phyloP scores from a whole-genome alignment of 257 asterid species.

The Dorcoceras hygrometricum region DNA sequence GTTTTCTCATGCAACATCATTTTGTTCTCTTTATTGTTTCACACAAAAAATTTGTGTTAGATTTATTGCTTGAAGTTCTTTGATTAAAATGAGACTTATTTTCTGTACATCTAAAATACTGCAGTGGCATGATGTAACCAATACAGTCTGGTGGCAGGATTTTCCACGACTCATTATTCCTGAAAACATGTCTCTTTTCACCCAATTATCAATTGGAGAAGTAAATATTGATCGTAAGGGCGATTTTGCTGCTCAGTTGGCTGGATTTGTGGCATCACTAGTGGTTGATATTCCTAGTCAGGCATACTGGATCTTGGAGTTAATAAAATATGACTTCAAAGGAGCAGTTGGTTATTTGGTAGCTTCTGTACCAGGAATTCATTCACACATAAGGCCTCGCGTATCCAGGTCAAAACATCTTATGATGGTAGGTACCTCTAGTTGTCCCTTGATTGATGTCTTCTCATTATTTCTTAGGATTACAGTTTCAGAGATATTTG shows the following conservation, averaged over 20 bases:
- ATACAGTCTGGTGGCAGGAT: slow-evolving; percentile 97
- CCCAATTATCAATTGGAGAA: slow-evolving; percentile 47
- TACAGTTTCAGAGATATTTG: slow-evolving; percentile 2
- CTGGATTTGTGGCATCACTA: slow-evolving; percentile 75
- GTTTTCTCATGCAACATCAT: slow-evolving; percentile 5
- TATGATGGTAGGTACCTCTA: slow-evolving; percentile 49
- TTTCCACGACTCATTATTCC: slow-evolving; percentile 60
- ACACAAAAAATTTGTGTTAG: slow-evolving; percentile 3
- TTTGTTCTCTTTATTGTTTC: slow-evolving; percentile 4
- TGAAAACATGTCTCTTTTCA: slow-evolving; percentile 58
- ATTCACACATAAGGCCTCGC: slow-evolving; percentile 47
- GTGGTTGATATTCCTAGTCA: slow-evolving; percentile 74
- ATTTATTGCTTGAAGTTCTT: not conserved
- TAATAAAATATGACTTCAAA: slow-evolving; percentile 60
- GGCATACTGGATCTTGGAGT: slow-evolving; percentile 76
- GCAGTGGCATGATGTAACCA: slow-evolving; percentile 84
- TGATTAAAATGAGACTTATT: slow-evolving; percentile 9
- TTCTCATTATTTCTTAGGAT: slow-evolving; percentile 2
- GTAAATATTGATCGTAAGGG: slow-evolving; percentile 35
- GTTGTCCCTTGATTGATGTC: slow-evolving; percentile 13
- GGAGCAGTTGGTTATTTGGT: slow-evolving; percentile 69
- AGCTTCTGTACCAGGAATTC: slow-evolving; percentile 82
- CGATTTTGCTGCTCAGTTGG: slow-evolving; percentile 83
- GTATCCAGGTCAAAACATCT: slow-evolving; percentile 41
- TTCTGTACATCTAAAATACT: slow-evolving; percentile 28